Base-by-base conservation (phyloP, 768 basidiomycete species). In the Favolaschia claudopus region DNA sequence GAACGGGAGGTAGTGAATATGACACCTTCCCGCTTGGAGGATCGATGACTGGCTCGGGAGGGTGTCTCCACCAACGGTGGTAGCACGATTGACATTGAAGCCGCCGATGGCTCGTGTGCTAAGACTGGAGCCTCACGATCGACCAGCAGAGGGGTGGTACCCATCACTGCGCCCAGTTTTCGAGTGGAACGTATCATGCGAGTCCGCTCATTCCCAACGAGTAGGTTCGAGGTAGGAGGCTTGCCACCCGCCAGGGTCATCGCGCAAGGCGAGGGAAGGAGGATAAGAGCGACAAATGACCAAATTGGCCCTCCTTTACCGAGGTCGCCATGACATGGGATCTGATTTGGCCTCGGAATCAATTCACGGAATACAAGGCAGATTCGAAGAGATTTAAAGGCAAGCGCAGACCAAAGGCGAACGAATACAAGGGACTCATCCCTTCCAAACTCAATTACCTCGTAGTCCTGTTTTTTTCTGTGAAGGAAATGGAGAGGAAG, bases 11-110 rank as follows among this genome's bases (percentile, higher is more conserved):
- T 24, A 24, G 48, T 38, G 51, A 60, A 52, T 4, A 60, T 29
- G 22, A 53, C 45, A 3, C 63, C 63, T 15, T 60, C 58, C 3
- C 63, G 58, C 36, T 60, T 64, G 29, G 58, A 60, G 25, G 58
- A 49, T 5, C 57, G 54, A 28, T 38, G 43, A 4, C 40, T 32
- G 25, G 15, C n/a, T 17, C 31, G 2, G 22, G 58, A 52, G 19
- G 37, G 37, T 10, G 8, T 43, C 17, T 37, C 48, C 33, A 25
- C 39, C 33, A 42, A 45, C 9, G 40, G 31, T 7, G 56, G 56
- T 1, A 58, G 6, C 2, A 37, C 19, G 20, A 50, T 51, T 27
- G 40, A 27, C 34, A 50, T 34, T 1, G 37, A 42, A 15, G 45
- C 20, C 46, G 49, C 57, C 29, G 22, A 5, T 12, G 53, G 15